Evolutionary conservation across 352 stramenopile species (phyloP).

Genomic region (Phytopythium helicoides): DNA sequence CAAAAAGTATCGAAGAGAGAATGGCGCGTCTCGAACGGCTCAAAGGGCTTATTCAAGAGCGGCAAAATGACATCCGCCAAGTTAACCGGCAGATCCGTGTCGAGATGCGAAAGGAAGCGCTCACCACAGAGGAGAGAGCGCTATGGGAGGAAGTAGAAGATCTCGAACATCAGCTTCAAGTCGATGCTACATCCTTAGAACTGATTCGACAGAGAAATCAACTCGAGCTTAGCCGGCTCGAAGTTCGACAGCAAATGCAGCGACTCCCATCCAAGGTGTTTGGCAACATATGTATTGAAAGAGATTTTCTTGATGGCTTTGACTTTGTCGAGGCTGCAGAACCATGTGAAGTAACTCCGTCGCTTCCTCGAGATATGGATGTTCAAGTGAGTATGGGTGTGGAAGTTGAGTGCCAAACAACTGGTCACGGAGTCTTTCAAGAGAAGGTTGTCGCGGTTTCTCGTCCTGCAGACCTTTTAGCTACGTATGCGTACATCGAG

Average conservation of each 20-base stretch:
- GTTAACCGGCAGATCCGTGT: constrained; percentile 52
- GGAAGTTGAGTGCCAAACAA: constrained; percentile 5
- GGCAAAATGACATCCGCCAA: constrained; percentile 34
- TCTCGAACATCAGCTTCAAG: constrained; percentile 31
- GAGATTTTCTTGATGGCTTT: constrained; percentile 27
- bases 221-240: constrained; percentile 40
- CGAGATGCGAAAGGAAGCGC: constrained; percentile 43
- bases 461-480: background rate
- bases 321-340: constrained; percentile 31
- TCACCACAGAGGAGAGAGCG: constrained; percentile 38
- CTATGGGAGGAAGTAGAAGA: constrained; percentile 50
- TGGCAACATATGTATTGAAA: no score
- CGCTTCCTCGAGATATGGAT: background rate
- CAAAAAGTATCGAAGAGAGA: constrained; percentile 70
- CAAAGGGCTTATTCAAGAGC: constrained; percentile 33
- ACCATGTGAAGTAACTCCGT: background rate
- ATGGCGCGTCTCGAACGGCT: constrained; percentile 42
- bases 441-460: background rate
- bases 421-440: background rate
- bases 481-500: constrained; percentile 1
- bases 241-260: constrained; percentile 25
- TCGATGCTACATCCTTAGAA: constrained; percentile 37
- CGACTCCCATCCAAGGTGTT: no score
- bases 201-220: constrained; percentile 46
- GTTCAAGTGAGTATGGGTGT: background rate